Percentiles rank a stretch among this genome's conserved stretches.
phyloP scores from a whole-genome alignment of 345 rosid species.

The Boechera stricta region DNA sequence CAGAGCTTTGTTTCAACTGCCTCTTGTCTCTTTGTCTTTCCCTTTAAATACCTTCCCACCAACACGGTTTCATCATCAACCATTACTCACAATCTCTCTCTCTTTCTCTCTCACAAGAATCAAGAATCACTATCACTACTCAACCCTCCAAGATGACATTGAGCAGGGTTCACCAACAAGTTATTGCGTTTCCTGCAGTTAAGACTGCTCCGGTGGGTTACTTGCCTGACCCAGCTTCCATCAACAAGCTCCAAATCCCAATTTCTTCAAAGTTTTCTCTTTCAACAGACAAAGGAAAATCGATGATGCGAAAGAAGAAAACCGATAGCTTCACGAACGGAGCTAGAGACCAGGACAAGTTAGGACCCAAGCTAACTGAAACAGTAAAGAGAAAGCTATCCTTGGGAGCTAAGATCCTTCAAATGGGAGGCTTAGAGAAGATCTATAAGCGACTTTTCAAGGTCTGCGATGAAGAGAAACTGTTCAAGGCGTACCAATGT shows the following conservation, averaged over 20 bases:
- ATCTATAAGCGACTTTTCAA: constrained; percentile 53
- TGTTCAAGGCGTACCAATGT: constrained; percentile 62
- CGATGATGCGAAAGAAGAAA: constrained; percentile 44
- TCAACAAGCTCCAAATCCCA: constrained; percentile 40
- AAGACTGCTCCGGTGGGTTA: constrained; percentile 4
- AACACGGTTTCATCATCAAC: constrained; percentile 31
- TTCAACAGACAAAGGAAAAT: constrained; percentile 33
- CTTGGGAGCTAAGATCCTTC: constrained; percentile 52
- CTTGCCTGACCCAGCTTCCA: constrained; percentile 39
- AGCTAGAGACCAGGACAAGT: constrained; percentile 47
- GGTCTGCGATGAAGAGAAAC: constrained; percentile 53
- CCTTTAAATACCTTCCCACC: constrained; percentile 39
- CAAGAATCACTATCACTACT: constrained; percentile 24
- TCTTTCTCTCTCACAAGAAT: constrained; percentile 7
- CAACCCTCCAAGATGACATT: constrained; percentile 37
- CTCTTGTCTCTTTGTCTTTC: constrained; percentile 35
- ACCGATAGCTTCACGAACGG: constrained; percentile 48
- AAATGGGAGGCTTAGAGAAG: constrained; percentile 52
- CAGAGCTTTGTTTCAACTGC: constrained; percentile 12
- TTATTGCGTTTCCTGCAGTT: constrained; percentile 14
- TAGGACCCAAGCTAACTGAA: constrained; percentile 59
- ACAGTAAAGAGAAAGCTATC: constrained; percentile 54
- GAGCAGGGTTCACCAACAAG: constrained; percentile 41
- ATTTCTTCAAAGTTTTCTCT: background rate
- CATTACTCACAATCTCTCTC: constrained; percentile 33